phyloP scores from a whole-genome alignment of 768 basidiomycete species.

The Hysterangium stoloniferum region DNA sequence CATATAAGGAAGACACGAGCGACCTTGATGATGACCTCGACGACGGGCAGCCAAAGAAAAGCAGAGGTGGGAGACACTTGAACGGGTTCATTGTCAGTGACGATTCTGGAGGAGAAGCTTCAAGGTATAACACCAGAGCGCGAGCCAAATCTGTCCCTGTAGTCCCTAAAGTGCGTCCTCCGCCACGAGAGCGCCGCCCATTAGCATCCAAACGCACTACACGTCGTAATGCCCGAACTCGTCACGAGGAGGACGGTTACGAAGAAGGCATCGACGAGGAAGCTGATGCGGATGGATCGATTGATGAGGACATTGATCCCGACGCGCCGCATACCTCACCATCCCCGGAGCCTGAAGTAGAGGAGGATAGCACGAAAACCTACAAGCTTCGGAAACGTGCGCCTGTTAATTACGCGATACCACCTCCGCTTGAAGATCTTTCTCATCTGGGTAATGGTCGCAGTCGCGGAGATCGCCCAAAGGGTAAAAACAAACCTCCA shows the following conservation, averaged over 20 bases:
- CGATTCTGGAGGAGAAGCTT: constrained; percentile 34
- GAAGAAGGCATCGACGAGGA: constrained; percentile 31
- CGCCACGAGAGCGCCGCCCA: constrained; percentile 16
- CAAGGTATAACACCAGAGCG: constrained; percentile 34
- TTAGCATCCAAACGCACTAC: constrained; percentile 16
- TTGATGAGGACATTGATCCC: constrained; percentile 28
- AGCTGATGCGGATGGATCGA: constrained; percentile 29
- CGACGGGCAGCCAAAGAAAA: constrained; percentile 13
- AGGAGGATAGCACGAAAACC: constrained; percentile 13
- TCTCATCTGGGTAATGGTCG: constrained; percentile 26
- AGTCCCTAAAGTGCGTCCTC: constrained; percentile 13
- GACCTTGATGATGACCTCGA: constrained; percentile 21
- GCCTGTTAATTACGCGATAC: constrained; percentile 74
- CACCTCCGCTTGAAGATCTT: constrained; percentile 72
- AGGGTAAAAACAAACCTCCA: constrained; percentile 38
- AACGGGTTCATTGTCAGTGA: constrained; percentile 35
- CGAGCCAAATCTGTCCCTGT: constrained; percentile 24
- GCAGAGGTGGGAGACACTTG: constrained; percentile 16
- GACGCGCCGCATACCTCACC: constrained; percentile 16
- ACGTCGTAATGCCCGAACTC: constrained; percentile 17
- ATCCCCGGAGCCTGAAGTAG: constrained; percentile 9
- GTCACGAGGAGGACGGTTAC: constrained; percentile 16
- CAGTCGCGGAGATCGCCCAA: constrained; percentile 23
- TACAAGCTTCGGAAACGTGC: constrained; percentile 59
- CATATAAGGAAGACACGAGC: constrained; percentile 7